These are phyloP conservation scores for Aquilaria agallochum DNA, from an alignment of 441 rosid genomes.

Conservation along the genomic window DNA sequence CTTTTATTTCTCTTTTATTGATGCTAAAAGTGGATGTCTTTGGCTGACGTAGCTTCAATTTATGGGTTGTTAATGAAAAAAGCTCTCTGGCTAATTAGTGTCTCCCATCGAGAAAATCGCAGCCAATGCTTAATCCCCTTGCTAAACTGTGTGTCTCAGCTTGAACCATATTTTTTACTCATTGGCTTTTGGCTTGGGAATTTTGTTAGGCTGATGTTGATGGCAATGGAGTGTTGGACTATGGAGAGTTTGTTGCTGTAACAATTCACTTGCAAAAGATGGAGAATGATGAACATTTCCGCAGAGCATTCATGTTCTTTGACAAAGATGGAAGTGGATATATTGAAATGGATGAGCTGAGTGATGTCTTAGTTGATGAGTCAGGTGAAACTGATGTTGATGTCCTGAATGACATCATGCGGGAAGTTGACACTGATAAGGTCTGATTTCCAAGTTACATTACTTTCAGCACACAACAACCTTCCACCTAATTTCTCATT, in stretches of 20 bases:
- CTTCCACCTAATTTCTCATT: background rate
- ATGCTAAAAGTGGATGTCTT: too few relatives aligned
- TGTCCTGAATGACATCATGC: constrained; percentile 79
- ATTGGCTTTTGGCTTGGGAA: constrained; percentile 6
- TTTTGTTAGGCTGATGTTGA: constrained; percentile 85
- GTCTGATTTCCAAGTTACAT: constrained; percentile 28
- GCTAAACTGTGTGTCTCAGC: background rate
- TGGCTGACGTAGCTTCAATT: too few relatives aligned
- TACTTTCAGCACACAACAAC: background rate
- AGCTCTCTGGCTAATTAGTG: background rate
- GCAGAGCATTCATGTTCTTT: constrained; percentile 84
- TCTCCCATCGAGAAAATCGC: background rate
- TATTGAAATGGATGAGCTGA: constrained; percentile 73
- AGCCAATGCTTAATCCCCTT: background rate
- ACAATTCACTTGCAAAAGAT: constrained; percentile 95
- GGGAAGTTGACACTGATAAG: constrained; percentile 94
- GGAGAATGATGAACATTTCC: constrained; percentile 95
- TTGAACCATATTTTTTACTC: constrained; percentile 2
- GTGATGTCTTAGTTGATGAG: constrained; percentile 73
- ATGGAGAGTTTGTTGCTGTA: constrained; percentile 96
- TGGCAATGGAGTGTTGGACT: constrained; percentile 82
- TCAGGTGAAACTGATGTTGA: constrained; percentile 54
- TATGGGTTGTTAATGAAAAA: background rate
- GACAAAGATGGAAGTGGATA: constrained; percentile 80
- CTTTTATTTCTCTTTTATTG: too few relatives aligned